phyloP scores from a whole-genome alignment of 306 rosid genomes.

The Psophocarpus tetragonolobus region DNA sequence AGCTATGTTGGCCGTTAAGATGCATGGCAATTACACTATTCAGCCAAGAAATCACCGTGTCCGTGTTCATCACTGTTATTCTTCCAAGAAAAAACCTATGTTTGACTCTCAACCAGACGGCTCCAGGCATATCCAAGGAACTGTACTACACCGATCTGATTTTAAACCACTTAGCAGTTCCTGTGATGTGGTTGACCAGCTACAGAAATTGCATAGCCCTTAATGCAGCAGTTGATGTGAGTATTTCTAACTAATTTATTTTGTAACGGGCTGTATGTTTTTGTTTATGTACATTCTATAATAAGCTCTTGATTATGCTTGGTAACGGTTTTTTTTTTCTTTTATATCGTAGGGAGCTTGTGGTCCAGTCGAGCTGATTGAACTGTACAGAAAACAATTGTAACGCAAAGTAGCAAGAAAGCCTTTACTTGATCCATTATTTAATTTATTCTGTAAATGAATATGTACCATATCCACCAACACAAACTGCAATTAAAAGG shows the following conservation, averaged over 20 bases:
- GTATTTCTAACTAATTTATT: constrained; percentile 19
- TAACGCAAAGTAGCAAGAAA: constrained; percentile 19
- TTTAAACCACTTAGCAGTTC: constrained; percentile 73
- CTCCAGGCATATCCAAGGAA: constrained; percentile 57
- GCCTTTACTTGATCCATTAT: constrained; percentile 25
- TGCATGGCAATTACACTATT: constrained; percentile 58
- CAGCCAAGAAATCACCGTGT: constrained; percentile 69
- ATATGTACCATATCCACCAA: constrained; percentile 18
- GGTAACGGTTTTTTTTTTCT: background rate
- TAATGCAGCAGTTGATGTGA: constrained; percentile 38
- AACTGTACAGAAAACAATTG: constrained; percentile 44
- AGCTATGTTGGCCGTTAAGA: constrained; percentile 73
- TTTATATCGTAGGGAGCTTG: constrained; percentile 29
- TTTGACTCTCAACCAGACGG: constrained; percentile 37
- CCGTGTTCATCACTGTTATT: constrained; percentile 73
- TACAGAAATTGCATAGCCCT: constrained; percentile 64
- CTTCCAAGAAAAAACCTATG: constrained; percentile 49
- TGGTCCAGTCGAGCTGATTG: constrained; percentile 28
- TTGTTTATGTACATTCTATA: background rate
- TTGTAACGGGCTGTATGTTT: background rate
- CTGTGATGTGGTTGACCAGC: constrained; percentile 67
- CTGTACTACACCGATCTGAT: constrained; percentile 76
- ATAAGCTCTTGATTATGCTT: constrained; percentile 28
- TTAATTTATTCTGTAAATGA: constrained; percentile 41
- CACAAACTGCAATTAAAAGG: constrained; percentile 17